Conservation (phyloP, 176 grass and related monocot species). For the Pontederia paniculata region DNA sequence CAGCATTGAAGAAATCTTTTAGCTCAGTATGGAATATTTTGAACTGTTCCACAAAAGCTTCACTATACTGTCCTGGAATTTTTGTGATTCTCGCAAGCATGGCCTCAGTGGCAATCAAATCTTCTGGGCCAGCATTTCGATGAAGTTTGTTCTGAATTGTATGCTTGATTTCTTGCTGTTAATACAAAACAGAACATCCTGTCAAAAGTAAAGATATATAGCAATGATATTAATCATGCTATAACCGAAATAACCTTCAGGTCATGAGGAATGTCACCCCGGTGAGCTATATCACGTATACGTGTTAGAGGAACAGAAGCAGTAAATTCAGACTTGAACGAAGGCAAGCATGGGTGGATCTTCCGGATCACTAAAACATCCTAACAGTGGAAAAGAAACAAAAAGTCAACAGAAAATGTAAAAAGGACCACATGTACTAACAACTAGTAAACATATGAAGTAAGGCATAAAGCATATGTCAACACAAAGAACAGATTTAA, state of each 20-base stretch:
- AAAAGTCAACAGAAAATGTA: background rate
- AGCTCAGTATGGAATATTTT: constrained; percentile 79
- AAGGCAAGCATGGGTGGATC: constrained; percentile 88
- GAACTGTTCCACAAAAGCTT: constrained; percentile 78
- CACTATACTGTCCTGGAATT: constrained; percentile 66
- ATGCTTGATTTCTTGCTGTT: constrained; percentile 99
- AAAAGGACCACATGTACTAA: background rate
- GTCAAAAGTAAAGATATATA: background rate
- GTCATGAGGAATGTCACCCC: constrained; percentile 87
- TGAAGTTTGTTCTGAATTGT: constrained; percentile 99
- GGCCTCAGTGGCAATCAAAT: constrained; percentile 95
- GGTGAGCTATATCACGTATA: constrained; percentile 96
- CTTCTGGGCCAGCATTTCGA: constrained; percentile 92
- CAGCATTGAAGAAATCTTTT: constrained; percentile 99
- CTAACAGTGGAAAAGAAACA: constrained; percentile 21
- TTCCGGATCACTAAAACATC: constrained; percentile 74
- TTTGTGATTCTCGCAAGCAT: constrained; percentile 82
- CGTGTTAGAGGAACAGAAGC: constrained; percentile 94
- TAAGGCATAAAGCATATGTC: too few relatives aligned
- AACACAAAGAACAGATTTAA: background rate
- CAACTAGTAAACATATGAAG: background rate
- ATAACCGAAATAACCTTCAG: constrained; percentile 52
- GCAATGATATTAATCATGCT: constrained; percentile 10
- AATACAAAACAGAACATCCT: constrained; percentile 17
- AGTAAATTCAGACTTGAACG: constrained; percentile 97